These are phyloP conservation scores for Chimonanthus praecox DNA, from an alignment of 164 flowering plant genomes.

Conservation along the genomic window DNA sequence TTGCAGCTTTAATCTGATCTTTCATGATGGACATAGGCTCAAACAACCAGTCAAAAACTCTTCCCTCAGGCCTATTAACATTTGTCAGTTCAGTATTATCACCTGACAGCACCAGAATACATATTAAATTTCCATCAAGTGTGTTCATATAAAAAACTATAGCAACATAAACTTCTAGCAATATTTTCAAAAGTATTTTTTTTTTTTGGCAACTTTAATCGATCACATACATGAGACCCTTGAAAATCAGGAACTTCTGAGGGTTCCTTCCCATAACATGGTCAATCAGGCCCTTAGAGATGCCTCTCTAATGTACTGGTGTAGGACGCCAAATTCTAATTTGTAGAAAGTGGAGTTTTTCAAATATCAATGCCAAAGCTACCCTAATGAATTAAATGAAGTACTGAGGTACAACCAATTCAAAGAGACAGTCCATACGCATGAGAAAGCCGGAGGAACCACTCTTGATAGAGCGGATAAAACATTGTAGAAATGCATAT, in stretches of 20 bases:
- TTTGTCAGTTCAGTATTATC: constrained; percentile 27
- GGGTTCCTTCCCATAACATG: background rate
- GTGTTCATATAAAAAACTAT: background rate
- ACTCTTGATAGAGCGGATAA: constrained; percentile 32
- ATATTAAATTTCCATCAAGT: background rate
- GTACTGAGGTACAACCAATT: background rate
- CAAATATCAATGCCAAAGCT: background rate
- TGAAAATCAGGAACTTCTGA: background rate
- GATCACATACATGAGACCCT: background rate
- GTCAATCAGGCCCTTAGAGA: background rate
- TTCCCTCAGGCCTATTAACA: constrained; percentile 38
- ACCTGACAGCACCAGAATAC: constrained; percentile 19
- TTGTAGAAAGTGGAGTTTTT: background rate
- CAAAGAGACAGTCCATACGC: constrained; percentile 18
- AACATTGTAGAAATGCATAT: constrained; percentile 31
- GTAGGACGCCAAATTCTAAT: background rate
- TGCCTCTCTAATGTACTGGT: background rate
- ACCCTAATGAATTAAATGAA: background rate
- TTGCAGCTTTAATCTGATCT: constrained; percentile 30
- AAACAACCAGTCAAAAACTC: constrained; percentile 43
- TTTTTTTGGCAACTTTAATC: background rate
- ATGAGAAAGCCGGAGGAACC: constrained; percentile 36
- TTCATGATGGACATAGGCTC: constrained; percentile 37
- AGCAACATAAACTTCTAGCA: background rate
- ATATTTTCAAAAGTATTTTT: background rate